Evolutionary conservation across 495 filamentous ascomycete genomes (phyloP).

Genomic region (Extremus antarcticus): DNA sequence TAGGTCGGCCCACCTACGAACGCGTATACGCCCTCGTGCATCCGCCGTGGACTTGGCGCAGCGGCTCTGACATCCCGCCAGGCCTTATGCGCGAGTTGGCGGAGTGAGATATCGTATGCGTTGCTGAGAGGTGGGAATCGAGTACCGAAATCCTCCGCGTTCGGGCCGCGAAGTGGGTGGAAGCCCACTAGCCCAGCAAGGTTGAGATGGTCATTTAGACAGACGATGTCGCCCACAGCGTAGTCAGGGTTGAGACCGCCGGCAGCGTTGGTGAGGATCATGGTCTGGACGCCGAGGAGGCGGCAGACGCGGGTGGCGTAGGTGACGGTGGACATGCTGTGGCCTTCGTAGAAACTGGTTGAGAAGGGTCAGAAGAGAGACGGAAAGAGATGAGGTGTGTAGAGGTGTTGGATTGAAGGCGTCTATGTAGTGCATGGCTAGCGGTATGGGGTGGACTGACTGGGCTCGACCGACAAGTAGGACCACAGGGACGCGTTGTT

Average conservation of each 20-base stretch:
- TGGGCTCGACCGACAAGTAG: conserved; percentile 66
- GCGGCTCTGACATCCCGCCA: conserved; percentile 41
- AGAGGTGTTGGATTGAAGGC: not conserved
- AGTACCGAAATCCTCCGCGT: conserved; percentile 54
- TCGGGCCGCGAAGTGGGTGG: conserved; percentile 63
- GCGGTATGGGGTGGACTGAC: conserved; percentile 38
- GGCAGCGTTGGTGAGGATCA: conserved; percentile 68
- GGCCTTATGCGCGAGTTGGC: conserved; percentile 47
- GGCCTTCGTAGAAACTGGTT: conserved; percentile 69
- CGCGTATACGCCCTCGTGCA: conserved; percentile 69
- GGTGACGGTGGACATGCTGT: conserved; percentile 55
- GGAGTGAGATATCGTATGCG: conserved; percentile 62
- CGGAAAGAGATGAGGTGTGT: not conserved
- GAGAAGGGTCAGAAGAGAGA: not conserved
- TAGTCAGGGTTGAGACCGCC: conserved; percentile 61
- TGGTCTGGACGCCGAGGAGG: conserved; percentile 50
- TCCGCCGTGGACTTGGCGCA: conserved; percentile 32
- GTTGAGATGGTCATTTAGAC: conserved; percentile 70
- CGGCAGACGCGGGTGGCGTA: conserved; percentile 64
- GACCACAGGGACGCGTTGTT: conserved; percentile 45
- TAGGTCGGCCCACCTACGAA: conserved; percentile 66
- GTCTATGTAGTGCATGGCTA: not conserved
- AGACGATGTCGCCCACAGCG: conserved; percentile 59
- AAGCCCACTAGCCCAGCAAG: conserved; percentile 57
- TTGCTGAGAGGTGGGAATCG: conserved; percentile 66